Base-by-base conservation (phyloP, 2,329 filamentous ascomycete species). In the Dactylellina cionopaga region DNA sequence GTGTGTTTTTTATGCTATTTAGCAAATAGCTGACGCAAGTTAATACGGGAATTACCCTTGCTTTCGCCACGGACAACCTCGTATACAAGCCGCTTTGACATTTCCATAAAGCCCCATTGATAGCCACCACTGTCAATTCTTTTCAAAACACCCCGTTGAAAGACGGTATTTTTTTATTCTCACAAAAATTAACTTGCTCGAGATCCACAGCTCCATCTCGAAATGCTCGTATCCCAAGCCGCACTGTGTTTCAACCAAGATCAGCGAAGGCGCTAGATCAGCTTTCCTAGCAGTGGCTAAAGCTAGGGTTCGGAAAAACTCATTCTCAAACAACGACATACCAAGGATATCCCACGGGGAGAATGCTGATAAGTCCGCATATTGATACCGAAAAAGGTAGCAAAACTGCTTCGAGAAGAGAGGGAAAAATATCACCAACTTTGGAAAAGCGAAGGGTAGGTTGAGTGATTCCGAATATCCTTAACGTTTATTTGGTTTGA, bases 271-370 rank as follows among this genome's bases (percentile, higher is more conserved):
- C 59, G 65, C 65, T 63, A 47, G 56, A 64, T 43, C 43, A 64
- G 19, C 47, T 54, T 47, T 4, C 19, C 33, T 54, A 31, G 54
- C 15, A 25, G 33, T 55, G 68, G 68, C 59, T 72, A 59, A 72
- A 64, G 43, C 66, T 31, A 64, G 58, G 66, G 66, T 37, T 72
- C 68, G 68, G 68, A 72, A 72, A 72, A 72, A 72, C 68, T 72
- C 52, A 60, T 60, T 60, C 51, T 68, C 63, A 68, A 68, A 68
- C 63, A 68, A 68, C 41, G 17, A 44, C 33, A 49, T 43, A 60
- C 63, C 63, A 59, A 68, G 63, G 63, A 68, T 68, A 54, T 22
- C 19, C 44, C 35, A 60, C 63, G 63, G 63, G 63, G 63, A 68
- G 63, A 59, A 59, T 46, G 27, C 27, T 68, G 43, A 60, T 39